Evolutionary conservation across 192 early-diverging fungal species (phyloP).

Genomic region (Coemansia sp.): DNA sequence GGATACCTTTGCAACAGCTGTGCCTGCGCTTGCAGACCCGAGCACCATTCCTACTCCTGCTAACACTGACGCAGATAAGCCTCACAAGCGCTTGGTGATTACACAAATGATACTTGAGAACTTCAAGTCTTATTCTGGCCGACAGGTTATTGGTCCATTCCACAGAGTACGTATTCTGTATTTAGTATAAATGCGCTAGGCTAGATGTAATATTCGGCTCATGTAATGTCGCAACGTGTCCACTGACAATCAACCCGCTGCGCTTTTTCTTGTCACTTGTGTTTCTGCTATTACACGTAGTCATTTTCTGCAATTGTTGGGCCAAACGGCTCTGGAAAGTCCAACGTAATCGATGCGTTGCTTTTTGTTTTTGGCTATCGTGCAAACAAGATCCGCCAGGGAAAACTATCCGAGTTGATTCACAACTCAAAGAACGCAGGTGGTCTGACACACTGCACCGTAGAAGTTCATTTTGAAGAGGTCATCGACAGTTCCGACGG

Average conservation of each 20-base stretch:
- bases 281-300: slow-evolving; percentile 11
- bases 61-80: slow-evolving; percentile 11
- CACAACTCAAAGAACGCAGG: slow-evolving; percentile 82
- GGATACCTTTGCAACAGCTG: background rate
- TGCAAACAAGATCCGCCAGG: slow-evolving; percentile 96
- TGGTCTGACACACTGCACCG: slow-evolving; percentile 73
- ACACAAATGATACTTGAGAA: slow-evolving; percentile 86
- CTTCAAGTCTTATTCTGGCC: slow-evolving; percentile 95
- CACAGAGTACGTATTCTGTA: slow-evolving; percentile 79
- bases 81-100: slow-evolving; percentile 61
- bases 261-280: background rate
- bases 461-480: slow-evolving; percentile 94
- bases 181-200: too few species aligned
- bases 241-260: too few species aligned
- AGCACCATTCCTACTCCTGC: background rate
- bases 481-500: slow-evolving; percentile 76
- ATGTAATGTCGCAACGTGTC: too few species aligned
- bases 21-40: background rate
- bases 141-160: slow-evolving; percentile 93
- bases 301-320: slow-evolving; percentile 83
- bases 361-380: slow-evolving; percentile 99
- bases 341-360: slow-evolving; percentile 96
- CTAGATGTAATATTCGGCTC: too few species aligned
- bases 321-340: slow-evolving; percentile 98
- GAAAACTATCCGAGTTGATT: slow-evolving; percentile 92